A percentile compares a stretch with the other conserved stretches of the same genome.
Evolutionary conservation across 225 moss, liverwort and hornwort species (phyloP).

Genomic region (Pseudisothecium myosuroides): DNA sequence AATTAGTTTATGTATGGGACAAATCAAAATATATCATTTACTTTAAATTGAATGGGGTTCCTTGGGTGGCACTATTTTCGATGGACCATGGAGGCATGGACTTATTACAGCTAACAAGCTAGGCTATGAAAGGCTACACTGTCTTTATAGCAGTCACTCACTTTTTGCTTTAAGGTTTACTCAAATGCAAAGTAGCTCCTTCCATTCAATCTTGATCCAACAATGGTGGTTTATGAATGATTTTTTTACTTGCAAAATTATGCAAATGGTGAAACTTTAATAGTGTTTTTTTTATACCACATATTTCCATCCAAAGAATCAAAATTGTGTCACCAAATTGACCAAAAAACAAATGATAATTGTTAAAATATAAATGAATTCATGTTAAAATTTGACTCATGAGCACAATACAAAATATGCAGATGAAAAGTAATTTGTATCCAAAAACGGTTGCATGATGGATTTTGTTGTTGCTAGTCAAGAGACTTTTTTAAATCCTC

Average conservation of each 20-base stretch:
- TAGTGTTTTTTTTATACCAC: not conserved
- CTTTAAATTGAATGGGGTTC: too few species aligned
- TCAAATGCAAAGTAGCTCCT: not conserved
- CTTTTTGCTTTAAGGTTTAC: accelerated
- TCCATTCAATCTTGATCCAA: not conserved
- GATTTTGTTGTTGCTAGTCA: not conserved
- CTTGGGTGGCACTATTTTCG: too few species aligned
- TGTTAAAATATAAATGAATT: not conserved
- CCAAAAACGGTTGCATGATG: not conserved
- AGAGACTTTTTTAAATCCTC: not conserved
- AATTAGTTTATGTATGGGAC: too few species aligned
- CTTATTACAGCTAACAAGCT: too few species aligned
- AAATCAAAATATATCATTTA: too few species aligned
- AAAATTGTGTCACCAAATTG: not conserved
- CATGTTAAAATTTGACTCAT: not conserved
- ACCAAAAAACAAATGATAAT: not conserved
- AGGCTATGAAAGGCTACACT: too few species aligned
- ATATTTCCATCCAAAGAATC: not conserved
- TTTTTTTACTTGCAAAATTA: not conserved
- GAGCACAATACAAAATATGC: not conserved
- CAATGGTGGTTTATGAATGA: not conserved
- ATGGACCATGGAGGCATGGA: too few species aligned
- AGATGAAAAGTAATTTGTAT: not conserved
- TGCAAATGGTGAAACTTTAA: accelerated
- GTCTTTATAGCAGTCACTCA: not conserved